Base-by-base conservation (phyloP, 768 basidiomycete genomes). In the Pluteus cervinus region DNA sequence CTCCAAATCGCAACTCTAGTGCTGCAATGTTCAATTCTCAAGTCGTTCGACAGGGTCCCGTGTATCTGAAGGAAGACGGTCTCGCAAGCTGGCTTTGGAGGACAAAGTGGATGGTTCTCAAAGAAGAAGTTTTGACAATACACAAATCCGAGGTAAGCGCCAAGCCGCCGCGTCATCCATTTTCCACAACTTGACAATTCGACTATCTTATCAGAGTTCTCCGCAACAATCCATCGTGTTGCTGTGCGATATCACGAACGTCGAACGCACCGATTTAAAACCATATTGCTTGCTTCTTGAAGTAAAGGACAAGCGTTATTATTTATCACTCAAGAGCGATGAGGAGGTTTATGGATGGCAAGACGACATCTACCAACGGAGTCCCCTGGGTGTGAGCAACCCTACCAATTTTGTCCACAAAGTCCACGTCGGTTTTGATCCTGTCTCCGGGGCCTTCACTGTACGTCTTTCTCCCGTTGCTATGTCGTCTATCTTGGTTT, bases 361-460 rank as follows among this genome's bases (percentile, higher is more conserved):
- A 58, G 94, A 99, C 54, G 93, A 96, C 55, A 83, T 99, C 43
- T 97, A 98, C 62, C 78, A 77, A 4, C 76, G 91, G 32, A 89
- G 86, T 52, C 91, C 93, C 3, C 88, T 93, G 81, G 90, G 94
- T 18, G 87, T 93, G 29, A 84, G 83, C 57, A 86, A 85, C 48
- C 94, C 94, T 0, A 97, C 93, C 6, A 94, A 99, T 60, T 98
- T 99, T 54, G 90, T 97, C 0, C 94, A 99, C 66, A 92, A 97
- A 57, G 92, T 98, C 2, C 94, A 98, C 60, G 94, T 98, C 40
- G 93, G 92, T 3, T 97, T 93, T 50, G 94, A 99, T 62, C 88
- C 92, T 2, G 69, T 87, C 29, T 85, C 86, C 28, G 94, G 94
- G 8, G 90, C 81, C 11, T 99, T 99, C 60, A 97, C 93, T 11